Evolutionary conservation across 805 yeast species (phyloP), one percentile per base, ranked within the genome.

Genomic region (Yarrowia yakushimensis): DNA sequence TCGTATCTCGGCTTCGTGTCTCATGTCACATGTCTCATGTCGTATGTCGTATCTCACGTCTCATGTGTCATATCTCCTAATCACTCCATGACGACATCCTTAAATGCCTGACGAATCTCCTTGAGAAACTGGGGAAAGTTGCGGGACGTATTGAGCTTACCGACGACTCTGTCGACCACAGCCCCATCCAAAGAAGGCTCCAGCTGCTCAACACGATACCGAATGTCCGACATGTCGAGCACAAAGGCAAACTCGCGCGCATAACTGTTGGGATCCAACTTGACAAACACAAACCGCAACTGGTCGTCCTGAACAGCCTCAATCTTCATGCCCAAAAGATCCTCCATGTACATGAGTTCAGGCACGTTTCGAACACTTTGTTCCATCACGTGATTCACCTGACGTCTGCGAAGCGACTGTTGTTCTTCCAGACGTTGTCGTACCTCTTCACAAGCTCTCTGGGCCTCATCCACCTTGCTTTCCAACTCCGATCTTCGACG

Each of bases 281-380:
- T 80, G 1, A 70, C 70, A 67, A 85, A 85, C 2, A 75, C 72
- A 67, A 86, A 82, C 63, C 72, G 73, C 45, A 86, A 69, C 33
- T 78, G 66, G 60, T 80, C 82, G 8, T 77, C 79, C 18, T 74
- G 71, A 1, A 82, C 71, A 3, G 84, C 84, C 62, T 81, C 83
- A 18, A 86, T 78, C 34, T 74, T 74, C 63, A 86, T 69, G 0
- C 90, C 90, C 45, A 85, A 72, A 54, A 82, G 73, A 37, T 75
- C 71, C 65, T 85, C 88, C 71, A 79, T 83, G 41, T 79, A 75
- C 17, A 73, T 63, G 41, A 83, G 73, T 68, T 85, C 89, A 0
- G 84, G 83, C 15, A 74, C 73, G 63, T 84, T 84, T 41, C 74
- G 74, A 28, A 73, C 74, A 8, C 78, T 73, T 67, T 85, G 88